Percentiles rank a stretch among this genome's conserved stretches.
These are phyloP conservation scores for Penicillium mononematosum DNA, from an alignment of 495 filamentous ascomycete genomes.

Conservation along the genomic window DNA sequence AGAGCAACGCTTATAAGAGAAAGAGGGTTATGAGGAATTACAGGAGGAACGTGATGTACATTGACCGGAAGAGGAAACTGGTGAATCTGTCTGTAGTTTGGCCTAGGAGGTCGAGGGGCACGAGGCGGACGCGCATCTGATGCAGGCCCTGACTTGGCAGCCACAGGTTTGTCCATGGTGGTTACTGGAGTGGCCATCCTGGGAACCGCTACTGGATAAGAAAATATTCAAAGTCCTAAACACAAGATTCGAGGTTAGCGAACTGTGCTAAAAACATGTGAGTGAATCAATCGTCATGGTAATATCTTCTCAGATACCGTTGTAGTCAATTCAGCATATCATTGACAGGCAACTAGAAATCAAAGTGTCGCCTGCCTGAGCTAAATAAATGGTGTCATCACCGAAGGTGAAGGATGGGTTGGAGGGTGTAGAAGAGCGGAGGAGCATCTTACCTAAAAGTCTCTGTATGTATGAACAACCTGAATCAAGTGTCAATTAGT, in stretches of 20 bases:
- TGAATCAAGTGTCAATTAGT: slow-evolving; percentile 3
- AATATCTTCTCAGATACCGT: slow-evolving; percentile 90
- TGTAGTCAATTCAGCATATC: slow-evolving; percentile 83
- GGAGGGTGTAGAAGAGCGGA: slow-evolving; percentile 5
- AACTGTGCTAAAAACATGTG: slow-evolving; percentile 15
- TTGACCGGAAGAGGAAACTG: slow-evolving; percentile 74
- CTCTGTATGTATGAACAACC: slow-evolving; percentile 1
- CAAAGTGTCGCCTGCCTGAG: slow-evolving; percentile 59
- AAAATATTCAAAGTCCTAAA: slow-evolving; percentile 10
- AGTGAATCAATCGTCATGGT: slow-evolving; percentile 12
- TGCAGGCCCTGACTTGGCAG: slow-evolving; percentile 13
- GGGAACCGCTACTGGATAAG: slow-evolving; percentile 18
- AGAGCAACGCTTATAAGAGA: slow-evolving; percentile 78
- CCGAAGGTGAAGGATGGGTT: slow-evolving; percentile 27
- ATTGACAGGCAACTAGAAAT: slow-evolving; percentile 75
- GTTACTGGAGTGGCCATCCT: slow-evolving; percentile 20
- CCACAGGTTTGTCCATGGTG: slow-evolving; percentile 19
- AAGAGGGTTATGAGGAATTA: slow-evolving; percentile 90
- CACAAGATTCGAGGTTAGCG: slow-evolving; percentile 25
- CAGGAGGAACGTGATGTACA: slow-evolving; percentile 75
- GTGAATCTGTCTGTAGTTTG: slow-evolving; percentile 70
- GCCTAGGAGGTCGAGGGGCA: slow-evolving; percentile 54
- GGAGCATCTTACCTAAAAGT: slow-evolving; percentile 21
- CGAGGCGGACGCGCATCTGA: slow-evolving; percentile 25
- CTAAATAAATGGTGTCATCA: slow-evolving; percentile 47